phyloP scores from a whole-genome alignment of 2,329 filamentous ascomycete species.

The Colletotrichum tabaci region DNA sequence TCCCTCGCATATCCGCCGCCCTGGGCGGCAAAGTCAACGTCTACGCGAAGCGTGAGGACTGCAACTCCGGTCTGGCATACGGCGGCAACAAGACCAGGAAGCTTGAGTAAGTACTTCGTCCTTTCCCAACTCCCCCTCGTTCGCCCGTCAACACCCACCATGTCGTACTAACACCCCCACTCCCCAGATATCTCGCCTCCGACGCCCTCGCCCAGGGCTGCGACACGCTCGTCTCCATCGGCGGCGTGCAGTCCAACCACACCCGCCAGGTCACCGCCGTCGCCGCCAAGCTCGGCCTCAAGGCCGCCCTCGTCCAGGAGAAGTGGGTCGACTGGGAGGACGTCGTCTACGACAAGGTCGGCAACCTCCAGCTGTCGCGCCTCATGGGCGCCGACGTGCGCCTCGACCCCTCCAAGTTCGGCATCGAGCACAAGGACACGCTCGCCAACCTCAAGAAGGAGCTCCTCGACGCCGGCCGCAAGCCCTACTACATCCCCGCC shows the following conservation, averaged over 20 bases:
- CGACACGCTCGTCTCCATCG: conserved; percentile 76
- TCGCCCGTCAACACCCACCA: background rate
- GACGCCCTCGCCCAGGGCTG: conserved; percentile 71
- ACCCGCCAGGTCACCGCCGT: conserved; percentile 77
- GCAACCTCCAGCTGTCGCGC: conserved; percentile 79
- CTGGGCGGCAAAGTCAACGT: conserved; percentile 73
- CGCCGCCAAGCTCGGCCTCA: conserved; percentile 70
- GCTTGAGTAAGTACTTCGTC: conserved; percentile 65
- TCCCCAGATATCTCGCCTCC: conserved; percentile 71
- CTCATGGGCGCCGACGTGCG: conserved; percentile 77
- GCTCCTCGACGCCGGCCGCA: conserved; percentile 66
- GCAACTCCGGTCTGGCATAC: conserved; percentile 76
- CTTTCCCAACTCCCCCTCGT: background rate
- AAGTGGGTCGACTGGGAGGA: conserved; percentile 77
- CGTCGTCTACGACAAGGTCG: conserved; percentile 73
- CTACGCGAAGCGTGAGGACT: conserved; percentile 81
- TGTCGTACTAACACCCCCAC: background rate
- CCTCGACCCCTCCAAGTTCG: conserved; percentile 73
- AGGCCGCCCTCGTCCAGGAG: conserved; percentile 74
- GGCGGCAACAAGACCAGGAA: conserved; percentile 81
- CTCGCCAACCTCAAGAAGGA: conserved; percentile 69
- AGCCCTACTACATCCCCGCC: conserved; percentile 80
- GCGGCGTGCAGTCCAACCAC: conserved; percentile 80
- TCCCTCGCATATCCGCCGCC: conserved; percentile 75
- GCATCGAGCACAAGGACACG: conserved; percentile 78